Evolutionary conservation across 2,329 filamentous ascomycete genomes (phyloP).

Genomic region (Pyrenochaeta sp.): DNA sequence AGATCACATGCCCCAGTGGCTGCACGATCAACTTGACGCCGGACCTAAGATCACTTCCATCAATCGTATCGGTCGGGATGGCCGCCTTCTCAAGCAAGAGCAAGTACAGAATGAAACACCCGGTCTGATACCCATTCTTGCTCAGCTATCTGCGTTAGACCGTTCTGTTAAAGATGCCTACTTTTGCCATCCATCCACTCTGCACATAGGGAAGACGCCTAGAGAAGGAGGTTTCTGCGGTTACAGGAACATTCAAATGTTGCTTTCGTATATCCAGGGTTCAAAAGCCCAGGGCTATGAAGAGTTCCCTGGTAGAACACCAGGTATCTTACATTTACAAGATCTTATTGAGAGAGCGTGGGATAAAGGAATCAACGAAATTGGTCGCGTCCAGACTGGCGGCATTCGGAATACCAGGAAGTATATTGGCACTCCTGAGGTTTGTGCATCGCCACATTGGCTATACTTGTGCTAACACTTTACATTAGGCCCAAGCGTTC

Average conservation of each 20-base stretch:
- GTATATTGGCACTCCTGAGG: conserved; percentile 93
- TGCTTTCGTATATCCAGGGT: conserved; percentile 79
- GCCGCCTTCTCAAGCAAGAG: conserved; percentile 52
- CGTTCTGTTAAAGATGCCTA: conserved; percentile 73
- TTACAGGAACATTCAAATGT: conserved; percentile 94
- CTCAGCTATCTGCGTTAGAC: conserved; percentile 66
- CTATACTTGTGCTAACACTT: conserved; percentile 16
- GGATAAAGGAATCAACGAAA: conserved; percentile 81
- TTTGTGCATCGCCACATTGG: conserved; percentile 45
- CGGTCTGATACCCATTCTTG: conserved; percentile 56
- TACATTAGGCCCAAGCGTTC: conserved; percentile 77
- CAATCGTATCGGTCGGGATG: conserved; percentile 54
- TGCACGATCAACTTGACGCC: conserved; percentile 52
- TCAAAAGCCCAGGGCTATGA: conserved; percentile 65
- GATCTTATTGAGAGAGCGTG: conserved; percentile 87
- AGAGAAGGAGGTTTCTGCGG: conserved; percentile 94
- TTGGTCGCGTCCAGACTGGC: conserved; percentile 81
- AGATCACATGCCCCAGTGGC: conserved; percentile 54
- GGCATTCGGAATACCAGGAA: conserved; percentile 89
- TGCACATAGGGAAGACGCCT: conserved; percentile 80
- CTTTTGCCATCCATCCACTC: conserved; percentile 77
- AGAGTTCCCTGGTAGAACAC: conserved; percentile 68
- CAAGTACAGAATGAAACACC: conserved; percentile 56
- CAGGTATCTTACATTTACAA: conserved; percentile 83
- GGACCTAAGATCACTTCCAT: conserved; percentile 50